These are phyloP conservation scores for Tetracladium maxilliforme DNA, from an alignment of 2,329 filamentous ascomycete genomes.

Conservation along the genomic window DNA sequence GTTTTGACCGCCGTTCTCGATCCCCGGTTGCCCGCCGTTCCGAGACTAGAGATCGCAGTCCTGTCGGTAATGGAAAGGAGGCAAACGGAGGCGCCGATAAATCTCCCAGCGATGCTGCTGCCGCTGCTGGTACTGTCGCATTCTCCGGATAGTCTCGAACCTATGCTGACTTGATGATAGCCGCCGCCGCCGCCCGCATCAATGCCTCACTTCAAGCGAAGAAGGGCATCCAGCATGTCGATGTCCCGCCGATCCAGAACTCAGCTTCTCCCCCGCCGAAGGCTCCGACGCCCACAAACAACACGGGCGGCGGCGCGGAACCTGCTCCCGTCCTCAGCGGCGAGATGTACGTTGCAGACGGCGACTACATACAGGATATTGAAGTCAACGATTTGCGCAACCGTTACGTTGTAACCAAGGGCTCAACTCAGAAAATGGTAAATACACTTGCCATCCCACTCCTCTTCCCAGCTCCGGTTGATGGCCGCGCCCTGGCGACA, in stretches of 20 bases:
- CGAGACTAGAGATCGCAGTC: conserved; percentile 54
- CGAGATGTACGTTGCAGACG: conserved; percentile 88
- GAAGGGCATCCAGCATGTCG: conserved; percentile 80
- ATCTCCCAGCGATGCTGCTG: conserved; percentile 25
- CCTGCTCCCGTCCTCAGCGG: conserved; percentile 52
- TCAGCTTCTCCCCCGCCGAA: not conserved
- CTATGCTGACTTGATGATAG: conserved; percentile 22
- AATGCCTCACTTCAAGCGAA: conserved; percentile 73
- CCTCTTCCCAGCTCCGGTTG: conserved; percentile 46
- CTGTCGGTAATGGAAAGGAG: too few relatives aligned
- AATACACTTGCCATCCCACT: conserved; percentile 54
- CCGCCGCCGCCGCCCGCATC: conserved; percentile 79
- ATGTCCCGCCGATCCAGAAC: conserved; percentile 62
- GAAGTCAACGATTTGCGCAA: conserved; percentile 97
- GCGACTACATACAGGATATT: conserved; percentile 97
- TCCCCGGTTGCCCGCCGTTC: conserved; percentile 57
- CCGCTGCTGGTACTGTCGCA: conserved; percentile 64
- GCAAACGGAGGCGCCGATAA: conserved; percentile 5
- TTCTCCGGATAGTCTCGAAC: conserved; percentile 1
- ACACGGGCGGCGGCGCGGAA: conserved; percentile 28
- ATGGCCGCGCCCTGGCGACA: conserved; percentile 5
- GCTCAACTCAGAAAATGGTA: conserved; percentile 99
- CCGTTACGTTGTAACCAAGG: conserved; percentile 92
- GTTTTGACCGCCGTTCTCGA: conserved; percentile 85
- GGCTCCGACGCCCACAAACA: conserved; percentile 4